phyloP scores from a whole-genome alignment of 768 basidiomycete species.

The Fomitopsis serialis region DNA sequence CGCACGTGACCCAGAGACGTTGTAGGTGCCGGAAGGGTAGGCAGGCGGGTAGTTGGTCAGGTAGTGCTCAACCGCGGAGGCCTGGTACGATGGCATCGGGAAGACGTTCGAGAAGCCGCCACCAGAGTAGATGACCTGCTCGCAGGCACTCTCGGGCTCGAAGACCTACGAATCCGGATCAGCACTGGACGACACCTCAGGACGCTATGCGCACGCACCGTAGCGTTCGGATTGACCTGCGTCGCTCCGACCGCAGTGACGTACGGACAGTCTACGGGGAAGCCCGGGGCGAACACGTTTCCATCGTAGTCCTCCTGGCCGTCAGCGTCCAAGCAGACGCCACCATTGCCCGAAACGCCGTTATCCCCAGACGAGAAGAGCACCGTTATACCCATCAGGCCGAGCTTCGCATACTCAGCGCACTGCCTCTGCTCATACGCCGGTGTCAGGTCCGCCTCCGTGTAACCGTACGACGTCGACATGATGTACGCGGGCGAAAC shows the following conservation, averaged over 20 bases:
- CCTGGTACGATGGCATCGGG: constrained; percentile 30
- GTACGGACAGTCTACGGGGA: constrained; percentile 33
- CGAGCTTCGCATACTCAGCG: constrained; percentile 40
- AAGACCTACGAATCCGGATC: constrained; percentile 9
- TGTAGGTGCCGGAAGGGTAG: constrained; percentile 27
- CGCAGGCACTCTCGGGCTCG: constrained; percentile 34
- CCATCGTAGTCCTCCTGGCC: constrained; percentile 16
- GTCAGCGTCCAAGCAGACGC: constrained; percentile 26
- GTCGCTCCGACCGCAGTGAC: constrained; percentile 34
- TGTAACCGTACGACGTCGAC: constrained; percentile 35
- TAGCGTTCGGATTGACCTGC: constrained; percentile 28
- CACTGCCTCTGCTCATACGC: constrained; percentile 37
- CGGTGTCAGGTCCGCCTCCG: constrained; percentile 30
- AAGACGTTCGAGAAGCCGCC: constrained; percentile 39
- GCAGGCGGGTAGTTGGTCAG: constrained; percentile 27
- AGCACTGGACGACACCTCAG: background rate
- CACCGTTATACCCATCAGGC: constrained; percentile 31
- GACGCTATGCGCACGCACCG: constrained; percentile 3
- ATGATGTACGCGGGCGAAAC: constrained; percentile 31
- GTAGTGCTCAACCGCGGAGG: constrained; percentile 22
- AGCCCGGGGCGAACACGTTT: constrained; percentile 11
- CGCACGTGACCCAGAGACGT: constrained; percentile 27
- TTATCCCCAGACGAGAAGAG: constrained; percentile 40
- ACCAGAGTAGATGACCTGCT: constrained; percentile 31
- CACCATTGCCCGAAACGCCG: constrained; percentile 33